Conservation (phyloP, 306 rosid species). For the Gillenia trifoliata region DNA sequence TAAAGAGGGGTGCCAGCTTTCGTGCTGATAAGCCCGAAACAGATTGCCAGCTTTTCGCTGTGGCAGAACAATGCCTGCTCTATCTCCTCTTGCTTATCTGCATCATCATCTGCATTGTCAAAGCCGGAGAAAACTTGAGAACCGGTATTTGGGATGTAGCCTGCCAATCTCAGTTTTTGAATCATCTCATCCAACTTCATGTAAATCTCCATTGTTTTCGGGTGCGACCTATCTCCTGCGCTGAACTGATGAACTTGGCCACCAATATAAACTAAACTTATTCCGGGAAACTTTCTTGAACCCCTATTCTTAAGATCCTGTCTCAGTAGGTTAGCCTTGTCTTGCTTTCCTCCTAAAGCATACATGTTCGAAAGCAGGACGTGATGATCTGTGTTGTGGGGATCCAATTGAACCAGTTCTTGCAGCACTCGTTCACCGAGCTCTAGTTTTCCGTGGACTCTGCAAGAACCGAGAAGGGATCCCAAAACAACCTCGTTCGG, state of each 20-base stretch:
- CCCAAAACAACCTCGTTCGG: slow-evolving; percentile 70
- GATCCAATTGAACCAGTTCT: slow-evolving; percentile 49
- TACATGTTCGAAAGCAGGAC: slow-evolving; percentile 68
- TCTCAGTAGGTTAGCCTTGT: slow-evolving; percentile 52
- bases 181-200: slow-evolving; percentile 54
- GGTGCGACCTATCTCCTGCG: slow-evolving; percentile 71
- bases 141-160: slow-evolving; percentile 55
- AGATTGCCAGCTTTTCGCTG: slow-evolving; percentile 72
- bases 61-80: slow-evolving; percentile 65
- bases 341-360: slow-evolving; percentile 46
- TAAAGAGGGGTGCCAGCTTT: slow-evolving; percentile 42
- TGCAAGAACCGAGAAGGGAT: slow-evolving; percentile 65
- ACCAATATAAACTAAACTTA: slow-evolving; percentile 48
- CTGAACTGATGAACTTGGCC: slow-evolving; percentile 58
- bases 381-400: slow-evolving; percentile 57
- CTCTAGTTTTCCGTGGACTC: slow-evolving; percentile 43
- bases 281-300: slow-evolving; percentile 63
- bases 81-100: slow-evolving; percentile 53
- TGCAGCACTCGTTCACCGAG: slow-evolving; percentile 53
- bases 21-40: slow-evolving; percentile 68
- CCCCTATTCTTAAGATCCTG: slow-evolving; percentile 47
- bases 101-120: slow-evolving; percentile 21
- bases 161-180: slow-evolving; percentile 44
- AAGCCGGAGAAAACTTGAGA: slow-evolving; percentile 52
- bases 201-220: slow-evolving; percentile 38